These are phyloP conservation scores for Edaphochlamys debaryana DNA, from an alignment of 139 green algal genomes.

Conservation along the genomic window DNA sequence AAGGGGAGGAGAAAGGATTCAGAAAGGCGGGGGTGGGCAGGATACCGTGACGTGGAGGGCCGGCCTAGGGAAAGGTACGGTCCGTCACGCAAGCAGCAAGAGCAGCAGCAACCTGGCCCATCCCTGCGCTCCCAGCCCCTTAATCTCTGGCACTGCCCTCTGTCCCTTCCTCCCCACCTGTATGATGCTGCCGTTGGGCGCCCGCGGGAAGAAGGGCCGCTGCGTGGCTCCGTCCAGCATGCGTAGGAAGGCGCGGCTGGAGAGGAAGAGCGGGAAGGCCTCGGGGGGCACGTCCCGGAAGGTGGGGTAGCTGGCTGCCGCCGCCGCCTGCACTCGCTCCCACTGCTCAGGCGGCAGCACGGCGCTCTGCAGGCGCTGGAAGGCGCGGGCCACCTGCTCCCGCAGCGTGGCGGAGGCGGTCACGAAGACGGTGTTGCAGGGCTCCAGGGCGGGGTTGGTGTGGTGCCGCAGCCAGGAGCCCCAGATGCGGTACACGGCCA, in stretches of 20 bases:
- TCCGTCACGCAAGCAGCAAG: no score
- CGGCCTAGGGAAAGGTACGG: no score
- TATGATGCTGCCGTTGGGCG: slow-evolving; percentile 49
- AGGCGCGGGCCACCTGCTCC: slow-evolving; percentile 71
- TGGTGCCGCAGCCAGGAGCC: slow-evolving; percentile 60
- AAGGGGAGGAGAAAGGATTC: no score
- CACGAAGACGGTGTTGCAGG: slow-evolving; percentile 71
- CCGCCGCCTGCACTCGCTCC: slow-evolving; percentile 29
- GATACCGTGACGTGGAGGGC: no score
- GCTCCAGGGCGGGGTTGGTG: slow-evolving; percentile 26
- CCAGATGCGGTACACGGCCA: slow-evolving; percentile 74
- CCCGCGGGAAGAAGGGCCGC: slow-evolving; percentile 75
- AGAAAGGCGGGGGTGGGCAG: no score
- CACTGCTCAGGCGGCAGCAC: slow-evolving; percentile 48
- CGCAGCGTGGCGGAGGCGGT: slow-evolving; percentile 79
- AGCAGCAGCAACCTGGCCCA: no score
- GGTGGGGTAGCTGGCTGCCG: slow-evolving; percentile 47
- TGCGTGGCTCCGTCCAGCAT: slow-evolving; percentile 74
- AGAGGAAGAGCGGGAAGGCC: slow-evolving; percentile 87
- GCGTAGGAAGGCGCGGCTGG: slow-evolving; percentile 60
- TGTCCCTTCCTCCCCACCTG: neutral
- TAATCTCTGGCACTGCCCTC: no score
- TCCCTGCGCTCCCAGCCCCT: no score
- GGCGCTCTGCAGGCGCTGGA: slow-evolving; percentile 70
- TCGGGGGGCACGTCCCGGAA: slow-evolving; percentile 63